Evolutionary conservation across 139 green algal genomes (phyloP).

Genomic region (Coelastrella sp.): DNA sequence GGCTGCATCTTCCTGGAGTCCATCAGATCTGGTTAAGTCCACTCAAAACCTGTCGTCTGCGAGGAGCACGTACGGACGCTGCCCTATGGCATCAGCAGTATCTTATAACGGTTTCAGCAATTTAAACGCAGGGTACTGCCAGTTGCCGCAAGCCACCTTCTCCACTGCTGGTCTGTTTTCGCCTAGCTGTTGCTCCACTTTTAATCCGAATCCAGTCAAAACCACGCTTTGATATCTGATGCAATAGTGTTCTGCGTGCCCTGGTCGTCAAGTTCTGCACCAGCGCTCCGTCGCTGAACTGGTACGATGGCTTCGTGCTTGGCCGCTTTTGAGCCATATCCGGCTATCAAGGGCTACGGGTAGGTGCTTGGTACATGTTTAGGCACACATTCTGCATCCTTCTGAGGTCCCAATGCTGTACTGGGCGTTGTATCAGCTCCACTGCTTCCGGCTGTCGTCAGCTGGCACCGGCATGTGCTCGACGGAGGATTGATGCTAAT

Average conservation of each 20-base stretch:
- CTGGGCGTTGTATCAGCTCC: not conserved
- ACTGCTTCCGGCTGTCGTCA: not conserved
- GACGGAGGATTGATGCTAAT: not conserved
- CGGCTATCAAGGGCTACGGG: not conserved
- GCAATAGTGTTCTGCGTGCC: not conserved
- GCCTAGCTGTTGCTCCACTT: not conserved
- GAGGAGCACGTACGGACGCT: not conserved
- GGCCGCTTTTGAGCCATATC: constrained; percentile 1
- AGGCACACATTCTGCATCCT: not conserved
- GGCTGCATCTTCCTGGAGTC: too few relatives aligned
- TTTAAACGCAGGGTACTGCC: too few relatives aligned
- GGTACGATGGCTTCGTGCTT: not conserved
- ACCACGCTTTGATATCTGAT: not conserved
- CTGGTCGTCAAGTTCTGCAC: not conserved
- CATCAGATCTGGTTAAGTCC: not conserved
- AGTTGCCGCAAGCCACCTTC: not conserved
- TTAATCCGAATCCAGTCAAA: not conserved
- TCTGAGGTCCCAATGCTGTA: not conserved
- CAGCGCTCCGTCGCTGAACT: not conserved
- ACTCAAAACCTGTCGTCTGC: not conserved
- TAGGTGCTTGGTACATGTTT: not conserved
- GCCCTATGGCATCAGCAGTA: not conserved
- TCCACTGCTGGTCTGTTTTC: not conserved
- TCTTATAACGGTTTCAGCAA: not conserved
- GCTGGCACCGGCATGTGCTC: not conserved